Percentiles rank a stretch among this genome's conserved stretches.
Evolutionary conservation across 129 eudicot genomes (phyloP).

Genomic region (Centaurea solstitialis): DNA sequence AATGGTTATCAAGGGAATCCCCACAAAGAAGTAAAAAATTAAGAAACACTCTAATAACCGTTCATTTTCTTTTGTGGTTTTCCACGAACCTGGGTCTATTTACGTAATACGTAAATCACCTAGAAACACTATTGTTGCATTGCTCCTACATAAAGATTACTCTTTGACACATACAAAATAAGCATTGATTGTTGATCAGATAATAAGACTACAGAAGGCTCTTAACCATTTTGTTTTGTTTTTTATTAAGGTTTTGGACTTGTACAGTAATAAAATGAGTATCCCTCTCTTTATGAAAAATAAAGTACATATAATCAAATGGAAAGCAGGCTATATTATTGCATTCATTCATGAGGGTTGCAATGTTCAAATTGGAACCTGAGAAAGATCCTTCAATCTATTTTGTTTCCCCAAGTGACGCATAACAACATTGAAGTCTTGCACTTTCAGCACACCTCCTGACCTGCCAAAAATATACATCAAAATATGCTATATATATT

Average conservation of each 20-base stretch:
- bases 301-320: neutral
- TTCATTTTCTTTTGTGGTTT: neutral
- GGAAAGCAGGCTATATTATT: neutral
- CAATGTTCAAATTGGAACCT: slow-evolving; percentile 45
- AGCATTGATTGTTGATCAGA: neutral
- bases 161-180: neutral
- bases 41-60: neutral
- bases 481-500: neutral
- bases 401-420: slow-evolving; percentile 71
- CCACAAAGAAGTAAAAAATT: neutral
- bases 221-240: neutral
- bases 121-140: neutral
- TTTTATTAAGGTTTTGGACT: neutral
- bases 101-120: neutral
- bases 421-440: slow-evolving; percentile 68
- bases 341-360: slow-evolving; percentile 3
- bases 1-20: neutral
- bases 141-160: neutral
- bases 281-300: neutral
- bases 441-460: slow-evolving; percentile 57
- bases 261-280: neutral
- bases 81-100: neutral
- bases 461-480: slow-evolving; percentile 46
- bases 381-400: slow-evolving; percentile 69
- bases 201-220: neutral